Percentiles rank a stretch among this genome's conserved stretches.
Conservation (phyloP, 2,329 filamentous ascomycete species). For the Aspergillus brunneoviolaceus region DNA sequence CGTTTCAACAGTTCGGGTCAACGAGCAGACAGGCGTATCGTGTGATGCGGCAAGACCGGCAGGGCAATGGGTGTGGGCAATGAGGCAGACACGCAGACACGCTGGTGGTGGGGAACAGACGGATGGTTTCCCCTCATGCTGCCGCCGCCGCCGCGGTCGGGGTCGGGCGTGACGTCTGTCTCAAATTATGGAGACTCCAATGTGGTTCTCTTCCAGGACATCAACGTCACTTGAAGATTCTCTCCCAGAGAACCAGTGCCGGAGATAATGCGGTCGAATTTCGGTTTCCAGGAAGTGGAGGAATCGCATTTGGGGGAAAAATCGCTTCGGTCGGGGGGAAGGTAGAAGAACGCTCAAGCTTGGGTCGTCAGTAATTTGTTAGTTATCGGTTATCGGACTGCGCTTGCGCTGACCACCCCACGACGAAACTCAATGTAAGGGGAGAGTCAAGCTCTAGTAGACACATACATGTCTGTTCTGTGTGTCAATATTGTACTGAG, state of each 20-base stretch:
- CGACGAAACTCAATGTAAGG: no score
- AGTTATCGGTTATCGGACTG: no score
- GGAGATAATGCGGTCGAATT: not conserved
- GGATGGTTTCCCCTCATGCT: conserved; percentile 12
- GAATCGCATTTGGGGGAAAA: not conserved
- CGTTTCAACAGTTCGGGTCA: not conserved
- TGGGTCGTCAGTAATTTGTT: not conserved
- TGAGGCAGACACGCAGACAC: not conserved
- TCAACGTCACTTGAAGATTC: not conserved
- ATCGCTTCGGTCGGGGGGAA: not conserved
- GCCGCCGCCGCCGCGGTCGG: not conserved
- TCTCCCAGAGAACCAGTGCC: not conserved
- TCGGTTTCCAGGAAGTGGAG: not conserved
- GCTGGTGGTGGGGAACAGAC: not conserved
- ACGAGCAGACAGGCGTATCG: not conserved
- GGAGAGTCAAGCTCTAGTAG: no score
- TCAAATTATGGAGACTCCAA: not conserved
- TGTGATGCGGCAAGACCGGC: conserved; percentile 9
- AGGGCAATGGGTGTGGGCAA: not conserved
- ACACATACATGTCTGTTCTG: no score
- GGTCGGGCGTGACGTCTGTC: not conserved
- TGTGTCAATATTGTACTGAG: no score
- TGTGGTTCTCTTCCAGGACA: not conserved
- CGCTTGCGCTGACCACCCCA: no score
- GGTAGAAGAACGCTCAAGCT: not conserved